phyloP scores from a whole-genome alignment of 1,284 basidiomycete genomes.

The Caloboletus firmus region DNA sequence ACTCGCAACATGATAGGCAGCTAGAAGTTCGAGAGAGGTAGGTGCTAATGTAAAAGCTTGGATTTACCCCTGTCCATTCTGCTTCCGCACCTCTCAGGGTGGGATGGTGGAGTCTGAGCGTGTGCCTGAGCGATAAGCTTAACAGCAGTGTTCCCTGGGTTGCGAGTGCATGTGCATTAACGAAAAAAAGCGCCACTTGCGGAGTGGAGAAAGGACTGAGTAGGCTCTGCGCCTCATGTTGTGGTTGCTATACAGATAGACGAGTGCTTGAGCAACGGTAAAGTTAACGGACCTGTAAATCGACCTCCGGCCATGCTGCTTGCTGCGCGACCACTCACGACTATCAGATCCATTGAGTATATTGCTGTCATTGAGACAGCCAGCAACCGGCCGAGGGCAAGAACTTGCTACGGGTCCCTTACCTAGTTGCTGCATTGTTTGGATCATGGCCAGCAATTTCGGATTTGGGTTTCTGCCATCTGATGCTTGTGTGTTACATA shows the following conservation, averaged over 20 bases:
- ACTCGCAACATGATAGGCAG: no score
- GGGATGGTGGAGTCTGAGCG: background rate
- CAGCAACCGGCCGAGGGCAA: no score
- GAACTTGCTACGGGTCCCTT: no score
- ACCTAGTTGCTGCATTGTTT: background rate
- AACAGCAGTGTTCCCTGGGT: background rate
- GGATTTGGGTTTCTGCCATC: background rate
- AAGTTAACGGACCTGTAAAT: background rate
- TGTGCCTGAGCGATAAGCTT: background rate
- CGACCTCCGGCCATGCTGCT: background rate
- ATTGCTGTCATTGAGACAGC: background rate
- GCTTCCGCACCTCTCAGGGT: background rate
- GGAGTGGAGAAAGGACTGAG: background rate
- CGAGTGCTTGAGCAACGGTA: background rate
- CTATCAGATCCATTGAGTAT: background rate
- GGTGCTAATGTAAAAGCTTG: background rate
- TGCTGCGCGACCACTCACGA: background rate
- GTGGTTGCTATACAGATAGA: background rate
- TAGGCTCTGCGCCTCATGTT: background rate
- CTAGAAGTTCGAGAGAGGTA: background rate
- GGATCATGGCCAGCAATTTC: background rate
- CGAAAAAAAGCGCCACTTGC: background rate
- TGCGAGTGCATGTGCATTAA: background rate
- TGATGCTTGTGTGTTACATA: conserved; percentile 3
- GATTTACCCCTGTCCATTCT: background rate